Evolutionary conservation across 768 basidiomycete species (phyloP), one percentile per base, ranked within the genome.

Genomic region (Termitomyces sp.): DNA sequence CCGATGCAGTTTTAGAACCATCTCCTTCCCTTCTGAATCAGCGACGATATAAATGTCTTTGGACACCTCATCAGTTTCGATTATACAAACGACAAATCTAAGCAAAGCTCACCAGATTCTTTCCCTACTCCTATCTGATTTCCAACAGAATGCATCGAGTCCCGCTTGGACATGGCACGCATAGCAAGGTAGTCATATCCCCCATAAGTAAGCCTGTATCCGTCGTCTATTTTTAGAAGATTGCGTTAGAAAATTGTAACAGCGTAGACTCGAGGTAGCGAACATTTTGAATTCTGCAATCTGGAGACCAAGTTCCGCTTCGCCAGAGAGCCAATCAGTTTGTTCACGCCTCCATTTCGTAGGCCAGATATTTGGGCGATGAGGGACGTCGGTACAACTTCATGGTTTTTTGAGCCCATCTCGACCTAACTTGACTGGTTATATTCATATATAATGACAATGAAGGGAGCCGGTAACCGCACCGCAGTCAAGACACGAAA

Each of bases 111-210:
- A 88, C 96, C 95, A 51, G 92, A 92, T 74, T 99, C 97, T 73
- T 99, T 99, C 14, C 97, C 97, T 29, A 97, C 95, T 31, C 97
- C 97, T 65, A 99, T 95, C 75, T 97, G 93, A 68, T 97, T 97
- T 22, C 97, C 97, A 32, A 99, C 92, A 24, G 92, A 92, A 63
- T 88, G 76, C 74, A 99, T 81, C 0, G 91, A 84, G 56, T 93
- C 92, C 55, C 96, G 76, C 69, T 94, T 94, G 1, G 92, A 94
- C 69, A 98, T 76, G 3, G 97, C 90, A 34, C 94, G 83, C 79
- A 98, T 90, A 24, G 97, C 93, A 26, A 99, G 80, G 69, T 86
- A 98, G 65, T 99, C 97, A 62, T 97, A 94, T n/a, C 97, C 97
- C 36, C 97, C 97, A 68, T 99, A 99, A 4, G 97, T 98, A 62